A percentile compares a stretch with the other conserved stretches of the same genome.
Conservation (phyloP, 2,329 filamentous ascomycete genomes). For the Penicillium sp. region DNA sequence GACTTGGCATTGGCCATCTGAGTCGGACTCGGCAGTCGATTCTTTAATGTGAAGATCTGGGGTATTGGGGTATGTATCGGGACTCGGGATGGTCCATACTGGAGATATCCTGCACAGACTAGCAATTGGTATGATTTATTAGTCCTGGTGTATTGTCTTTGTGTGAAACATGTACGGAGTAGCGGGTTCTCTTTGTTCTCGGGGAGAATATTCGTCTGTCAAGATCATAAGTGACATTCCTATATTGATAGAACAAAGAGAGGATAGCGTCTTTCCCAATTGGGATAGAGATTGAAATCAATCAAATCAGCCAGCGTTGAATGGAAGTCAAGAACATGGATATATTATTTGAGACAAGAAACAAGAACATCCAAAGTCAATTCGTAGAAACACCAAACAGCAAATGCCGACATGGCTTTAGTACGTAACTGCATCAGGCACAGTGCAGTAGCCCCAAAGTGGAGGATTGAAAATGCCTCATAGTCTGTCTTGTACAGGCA, state of each 20-base stretch:
- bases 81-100: background rate
- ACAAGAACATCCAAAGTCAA: background rate
- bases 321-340: background rate
- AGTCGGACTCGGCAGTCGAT: background rate
- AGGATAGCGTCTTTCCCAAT: background rate
- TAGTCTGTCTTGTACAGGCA: background rate
- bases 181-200: background rate
- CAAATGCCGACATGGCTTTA: background rate
- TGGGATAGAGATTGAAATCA: background rate
- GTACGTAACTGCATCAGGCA: slow-evolving; percentile 6
- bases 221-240: background rate
- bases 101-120: background rate
- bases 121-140: background rate
- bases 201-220: background rate
- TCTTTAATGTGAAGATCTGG: slow-evolving; percentile 1
- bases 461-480: slow-evolving; percentile 11
- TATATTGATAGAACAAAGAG: background rate
- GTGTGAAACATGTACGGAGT: background rate
- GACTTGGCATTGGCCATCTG: slow-evolving; percentile 6
- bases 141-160: background rate
- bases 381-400: background rate
- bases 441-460: slow-evolving; percentile 6
- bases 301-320: background rate
- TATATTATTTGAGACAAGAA: background rate
- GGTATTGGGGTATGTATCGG: background rate